Evolutionary conservation across 768 basidiomycete species (phyloP), one percentile per base, ranked within the genome.

Genomic region (Psilocybe tampanensis): DNA sequence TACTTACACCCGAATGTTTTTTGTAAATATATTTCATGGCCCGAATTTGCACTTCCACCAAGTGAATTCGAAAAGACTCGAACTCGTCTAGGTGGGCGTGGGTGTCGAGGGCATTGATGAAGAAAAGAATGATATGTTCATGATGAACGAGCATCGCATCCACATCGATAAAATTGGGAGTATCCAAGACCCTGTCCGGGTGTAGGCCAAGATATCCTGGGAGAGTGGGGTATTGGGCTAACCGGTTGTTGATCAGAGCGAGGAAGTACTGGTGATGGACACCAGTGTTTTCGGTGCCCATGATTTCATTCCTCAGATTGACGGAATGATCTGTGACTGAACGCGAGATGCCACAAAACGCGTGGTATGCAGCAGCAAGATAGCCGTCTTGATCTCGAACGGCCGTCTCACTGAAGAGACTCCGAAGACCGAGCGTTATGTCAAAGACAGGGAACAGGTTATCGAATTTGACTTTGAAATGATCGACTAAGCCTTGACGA

Each of bases 101-200:
- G 2, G 47, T 12, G 4, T 47, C 8, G 6, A 43, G 22, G 12
- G 41, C 41, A 17, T 43, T 43, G 41, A 6, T 2, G 11, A 52
- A 43, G 24, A 52, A 52, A 2, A 52, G 21, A 6, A 43, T 41
- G 1, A 52, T 52, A 41, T 42, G 17, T 29, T 52, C 51, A 29
- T 52, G 51, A 44, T 52, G 42, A 5, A 52, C 17, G 13, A 52
- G 36, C 26, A 42, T 52, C 26, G 36, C 43, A 19, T 52, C 51
- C 6, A n/a, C 23, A 32, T 42, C 47, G 22, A 48, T 33, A 13
- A 29, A 32, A 17, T 48, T 48, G 26, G 47, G 47, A 18, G 47
- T 48, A n/a, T 48, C 47, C 15, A 32, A 18, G 4, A 24, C 26
- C n/a, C 47, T 48, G 17, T 48, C 29, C 8, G 47, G 47, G 15